Conservation (phyloP, 2,329 filamentous ascomycete species). For the Diaporthe sp. region DNA sequence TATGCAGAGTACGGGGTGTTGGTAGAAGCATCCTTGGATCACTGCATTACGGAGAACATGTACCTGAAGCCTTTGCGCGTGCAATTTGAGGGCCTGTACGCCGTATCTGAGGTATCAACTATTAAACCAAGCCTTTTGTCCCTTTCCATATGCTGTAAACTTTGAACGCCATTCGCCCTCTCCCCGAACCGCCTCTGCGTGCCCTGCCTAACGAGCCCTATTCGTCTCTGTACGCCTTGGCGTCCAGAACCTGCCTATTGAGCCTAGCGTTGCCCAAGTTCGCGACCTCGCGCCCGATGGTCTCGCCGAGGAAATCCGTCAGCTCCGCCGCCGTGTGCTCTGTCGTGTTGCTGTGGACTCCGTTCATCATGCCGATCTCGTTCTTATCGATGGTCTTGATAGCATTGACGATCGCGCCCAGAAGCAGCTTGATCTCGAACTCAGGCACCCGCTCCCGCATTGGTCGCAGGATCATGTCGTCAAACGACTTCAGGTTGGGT, state of each 20-base stretch:
- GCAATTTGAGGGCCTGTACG: conserved; percentile 42
- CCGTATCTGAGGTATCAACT: conserved; percentile 38
- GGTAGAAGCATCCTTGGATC: too few relatives aligned
- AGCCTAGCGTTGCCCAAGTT: conserved; percentile 60
- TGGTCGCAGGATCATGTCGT: conserved; percentile 65
- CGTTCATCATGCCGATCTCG: conserved; percentile 51
- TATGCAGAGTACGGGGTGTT: neutral
- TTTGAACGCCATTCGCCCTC: conserved; percentile 30
- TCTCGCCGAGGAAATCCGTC: conserved; percentile 67
- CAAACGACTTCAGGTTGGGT: conserved; percentile 67
- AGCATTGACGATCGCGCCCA: conserved; percentile 68
- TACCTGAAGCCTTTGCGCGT: conserved; percentile 17
- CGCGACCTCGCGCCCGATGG: conserved; percentile 63
- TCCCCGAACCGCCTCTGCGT: conserved; percentile 45
- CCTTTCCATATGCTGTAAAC: conserved; percentile 37
- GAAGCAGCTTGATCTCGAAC: conserved; percentile 67
- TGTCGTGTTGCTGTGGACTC: conserved; percentile 53
- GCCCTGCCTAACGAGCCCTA: conserved; percentile 45
- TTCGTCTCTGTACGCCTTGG: conserved; percentile 60
- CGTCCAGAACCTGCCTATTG: conserved; percentile 66
- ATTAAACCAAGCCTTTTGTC: conserved; percentile 21
- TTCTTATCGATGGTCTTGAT: conserved; percentile 58
- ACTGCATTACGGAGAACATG: neutral
- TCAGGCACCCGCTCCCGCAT: conserved; percentile 59
- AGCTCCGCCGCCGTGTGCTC: conserved; percentile 60